Percentiles rank a stretch among this genome's conserved stretches.
Conservation (phyloP, 2,329 filamentous ascomycete species). For the Acarospora socialis region DNA sequence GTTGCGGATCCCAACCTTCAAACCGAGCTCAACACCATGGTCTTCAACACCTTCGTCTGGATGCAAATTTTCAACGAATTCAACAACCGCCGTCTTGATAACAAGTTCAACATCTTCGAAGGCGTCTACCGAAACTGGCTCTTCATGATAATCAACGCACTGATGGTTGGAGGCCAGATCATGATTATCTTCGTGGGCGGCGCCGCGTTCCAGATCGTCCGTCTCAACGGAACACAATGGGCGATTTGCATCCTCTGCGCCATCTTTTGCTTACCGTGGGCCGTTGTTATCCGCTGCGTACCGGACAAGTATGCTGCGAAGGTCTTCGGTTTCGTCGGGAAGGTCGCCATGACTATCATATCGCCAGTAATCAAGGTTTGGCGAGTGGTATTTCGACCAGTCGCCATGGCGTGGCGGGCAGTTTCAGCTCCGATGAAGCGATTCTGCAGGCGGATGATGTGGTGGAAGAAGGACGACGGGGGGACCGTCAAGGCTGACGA, state of each 20-base stretch:
- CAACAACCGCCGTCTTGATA: constrained; percentile 50
- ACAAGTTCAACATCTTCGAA: constrained; percentile 48
- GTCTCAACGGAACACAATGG: constrained; percentile 39
- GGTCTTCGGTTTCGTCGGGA: constrained; percentile 36
- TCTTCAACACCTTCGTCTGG: constrained; percentile 60
- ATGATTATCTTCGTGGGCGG: constrained; percentile 45
- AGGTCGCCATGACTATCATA: constrained; percentile 39
- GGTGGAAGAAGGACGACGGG: constrained; percentile 6
- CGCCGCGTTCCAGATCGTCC: constrained; percentile 37
- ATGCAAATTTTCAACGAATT: constrained; percentile 60
- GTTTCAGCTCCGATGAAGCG: constrained; percentile 10
- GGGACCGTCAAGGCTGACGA: constrained; percentile 7
- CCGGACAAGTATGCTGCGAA: constrained; percentile 49
- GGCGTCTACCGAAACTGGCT: constrained; percentile 42
- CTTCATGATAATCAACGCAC: constrained; percentile 41
- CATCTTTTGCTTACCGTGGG: constrained; percentile 71
- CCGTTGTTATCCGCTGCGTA: constrained; percentile 64
- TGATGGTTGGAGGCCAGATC: constrained; percentile 45
- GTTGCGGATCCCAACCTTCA: constrained; percentile 18
- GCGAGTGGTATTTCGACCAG: constrained; percentile 18
- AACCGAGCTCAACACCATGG: constrained; percentile 40
- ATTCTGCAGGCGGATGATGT: constrained; percentile 13
- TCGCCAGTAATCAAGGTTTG: constrained; percentile 23
- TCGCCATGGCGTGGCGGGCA: constrained; percentile 17
- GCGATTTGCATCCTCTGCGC: constrained; percentile 71